A percentile compares a stretch with the other conserved stretches of the same genome.
Conservation (phyloP, 768 basidiomycete genomes). For the Leccinum uliginosum region DNA sequence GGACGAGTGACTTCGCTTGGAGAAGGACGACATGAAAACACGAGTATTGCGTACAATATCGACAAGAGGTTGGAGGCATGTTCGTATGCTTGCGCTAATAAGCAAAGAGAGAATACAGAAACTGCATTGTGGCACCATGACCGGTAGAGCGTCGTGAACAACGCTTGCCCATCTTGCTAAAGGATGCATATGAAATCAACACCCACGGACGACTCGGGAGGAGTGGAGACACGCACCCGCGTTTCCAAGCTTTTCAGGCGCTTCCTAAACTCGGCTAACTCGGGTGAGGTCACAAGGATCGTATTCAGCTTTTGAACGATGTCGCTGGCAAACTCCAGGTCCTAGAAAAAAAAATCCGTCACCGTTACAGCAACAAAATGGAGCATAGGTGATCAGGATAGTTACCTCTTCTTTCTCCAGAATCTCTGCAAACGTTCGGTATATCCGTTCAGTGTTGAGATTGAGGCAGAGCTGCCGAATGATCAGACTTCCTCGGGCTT, state of each 20-base stretch:
- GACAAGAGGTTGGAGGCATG: slow-evolving; percentile 95
- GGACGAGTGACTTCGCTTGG: not conserved
- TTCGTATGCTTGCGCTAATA: slow-evolving; percentile 97
- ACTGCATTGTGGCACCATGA: slow-evolving; percentile 99
- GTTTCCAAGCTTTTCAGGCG: slow-evolving; percentile 91
- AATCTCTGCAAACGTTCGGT: slow-evolving; percentile 93
- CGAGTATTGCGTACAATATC: slow-evolving; percentile 68
- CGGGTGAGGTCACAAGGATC: slow-evolving; percentile 94
- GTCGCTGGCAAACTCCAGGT: slow-evolving; percentile 94
- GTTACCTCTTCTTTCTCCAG: slow-evolving; percentile 95
- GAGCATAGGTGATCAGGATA: slow-evolving; percentile 12
- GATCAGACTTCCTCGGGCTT: slow-evolving; percentile 91
- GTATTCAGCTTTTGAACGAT: slow-evolving; percentile 98
- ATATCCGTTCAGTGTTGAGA: slow-evolving; percentile 93
- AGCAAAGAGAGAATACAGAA: slow-evolving; percentile 91
- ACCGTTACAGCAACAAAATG: not conserved
- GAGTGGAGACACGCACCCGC: slow-evolving; percentile 49
- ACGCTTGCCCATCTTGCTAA: slow-evolving; percentile 91
- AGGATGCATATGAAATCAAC: slow-evolving; percentile 2
- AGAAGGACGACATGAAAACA: not conserved
- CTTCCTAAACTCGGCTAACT: slow-evolving; percentile 91
- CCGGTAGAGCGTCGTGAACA: slow-evolving; percentile 90
- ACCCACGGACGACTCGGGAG: not conserved
- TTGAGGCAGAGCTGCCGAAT: slow-evolving; percentile 92
- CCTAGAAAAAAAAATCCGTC: slow-evolving; percentile 41